These are phyloP conservation scores for Penicillium coprophilum DNA, from an alignment of 495 filamentous ascomycete genomes.

Conservation along the genomic window DNA sequence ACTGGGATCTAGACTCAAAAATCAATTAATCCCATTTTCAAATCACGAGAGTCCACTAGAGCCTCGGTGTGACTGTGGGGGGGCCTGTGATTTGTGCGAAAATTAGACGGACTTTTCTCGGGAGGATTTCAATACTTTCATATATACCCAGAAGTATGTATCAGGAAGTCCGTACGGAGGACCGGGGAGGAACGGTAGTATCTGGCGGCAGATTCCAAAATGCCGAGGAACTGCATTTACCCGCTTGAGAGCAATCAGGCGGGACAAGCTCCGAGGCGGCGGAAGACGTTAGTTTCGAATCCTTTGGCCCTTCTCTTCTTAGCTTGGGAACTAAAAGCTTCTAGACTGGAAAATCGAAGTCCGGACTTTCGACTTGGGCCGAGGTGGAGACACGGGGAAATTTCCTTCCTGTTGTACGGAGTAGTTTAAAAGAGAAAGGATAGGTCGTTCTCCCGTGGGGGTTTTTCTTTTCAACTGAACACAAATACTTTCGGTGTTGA, in stretches of 20 bases:
- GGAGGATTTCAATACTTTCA: not conserved
- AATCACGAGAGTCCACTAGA: not conserved
- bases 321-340: not conserved
- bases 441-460: slow-evolving; percentile 6
- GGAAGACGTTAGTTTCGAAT: slow-evolving; percentile 11
- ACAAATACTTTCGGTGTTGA: slow-evolving; percentile 15
- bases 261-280: slow-evolving; percentile 6
- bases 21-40: too few relatives aligned
- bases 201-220: not conserved
- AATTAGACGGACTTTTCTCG: not conserved
- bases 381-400: slow-evolving; percentile 7
- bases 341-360: not conserved
- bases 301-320: not conserved
- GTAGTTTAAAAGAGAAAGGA: not conserved
- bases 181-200: not conserved
- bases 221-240: slow-evolving; percentile 13
- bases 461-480: not conserved
- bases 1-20: slow-evolving; percentile 1
- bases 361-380: slow-evolving; percentile 8
- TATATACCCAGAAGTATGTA: too few relatives aligned
- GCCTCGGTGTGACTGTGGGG: not conserved
- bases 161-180: not conserved
- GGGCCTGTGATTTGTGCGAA: slow-evolving; percentile 17
- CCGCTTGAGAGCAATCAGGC: slow-evolving; percentile 1
- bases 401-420: not conserved